Conservation (phyloP, 1,284 basidiomycete species). For the Inonotus obliquus region DNA sequence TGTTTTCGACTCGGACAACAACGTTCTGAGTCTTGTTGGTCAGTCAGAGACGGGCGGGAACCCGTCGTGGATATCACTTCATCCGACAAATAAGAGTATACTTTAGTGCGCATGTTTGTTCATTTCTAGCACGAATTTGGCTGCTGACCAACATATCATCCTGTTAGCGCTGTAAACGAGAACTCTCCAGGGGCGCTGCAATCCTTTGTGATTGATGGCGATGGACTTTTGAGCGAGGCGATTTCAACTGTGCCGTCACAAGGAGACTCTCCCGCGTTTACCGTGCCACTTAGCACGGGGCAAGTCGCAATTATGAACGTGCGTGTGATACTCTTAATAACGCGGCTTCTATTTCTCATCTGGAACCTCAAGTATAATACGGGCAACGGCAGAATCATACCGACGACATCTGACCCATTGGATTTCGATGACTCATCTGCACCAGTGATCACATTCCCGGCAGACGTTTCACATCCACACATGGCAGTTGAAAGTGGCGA, state of each 20-base stretch:
- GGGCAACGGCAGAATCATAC: slow-evolving; percentile 53
- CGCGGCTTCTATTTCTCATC: not conserved
- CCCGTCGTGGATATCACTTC: slow-evolving; percentile 51
- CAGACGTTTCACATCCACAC: slow-evolving; percentile 53
- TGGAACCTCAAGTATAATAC: slow-evolving; percentile 46
- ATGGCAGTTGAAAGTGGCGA: slow-evolving; percentile 49
- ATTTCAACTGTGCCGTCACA: slow-evolving; percentile 45
- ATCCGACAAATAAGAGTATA: slow-evolving; percentile 48
- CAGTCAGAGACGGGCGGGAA: slow-evolving; percentile 47
- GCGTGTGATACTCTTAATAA: slow-evolving; percentile 22
- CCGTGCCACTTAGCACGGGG: slow-evolving; percentile 45
- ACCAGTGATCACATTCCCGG: slow-evolving; percentile 48
- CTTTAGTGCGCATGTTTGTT: slow-evolving; percentile 45
- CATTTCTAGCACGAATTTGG: not conserved
- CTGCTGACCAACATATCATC: not conserved
- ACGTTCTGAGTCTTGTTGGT: slow-evolving; percentile 40
- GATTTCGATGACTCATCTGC: slow-evolving; percentile 39
- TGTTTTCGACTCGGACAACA: slow-evolving; percentile 46
- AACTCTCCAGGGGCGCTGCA: slow-evolving; percentile 43
- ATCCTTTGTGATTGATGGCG: slow-evolving; percentile 44
- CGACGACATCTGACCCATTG: slow-evolving; percentile 34
- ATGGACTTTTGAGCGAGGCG: slow-evolving; percentile 43
- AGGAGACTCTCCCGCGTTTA: slow-evolving; percentile 49
- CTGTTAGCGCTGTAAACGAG: slow-evolving; percentile 52
- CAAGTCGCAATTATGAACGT: slow-evolving; percentile 58